Conservation (phyloP, 2,329 filamentous ascomycete species). For the Trichophaea hybrida region DNA sequence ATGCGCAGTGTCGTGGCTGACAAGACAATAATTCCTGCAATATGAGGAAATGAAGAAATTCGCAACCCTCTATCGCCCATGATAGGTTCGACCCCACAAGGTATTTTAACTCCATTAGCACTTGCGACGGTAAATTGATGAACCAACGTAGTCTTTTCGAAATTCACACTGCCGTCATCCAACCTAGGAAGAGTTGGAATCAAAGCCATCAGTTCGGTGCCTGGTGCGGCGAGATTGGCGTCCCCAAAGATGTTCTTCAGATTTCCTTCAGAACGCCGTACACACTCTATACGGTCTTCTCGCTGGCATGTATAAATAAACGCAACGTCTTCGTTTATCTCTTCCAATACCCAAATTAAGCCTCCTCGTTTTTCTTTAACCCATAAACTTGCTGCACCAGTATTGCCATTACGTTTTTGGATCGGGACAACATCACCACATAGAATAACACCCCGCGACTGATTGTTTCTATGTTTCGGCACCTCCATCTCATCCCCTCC, state of each 20-base stretch:
- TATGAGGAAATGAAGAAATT: conserved; percentile 89
- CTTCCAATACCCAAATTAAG: conserved; percentile 93
- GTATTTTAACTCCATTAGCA: conserved; percentile 62
- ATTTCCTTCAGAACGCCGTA: conserved; percentile 15
- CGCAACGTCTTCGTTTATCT: conserved; percentile 89
- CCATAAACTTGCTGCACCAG: conserved; percentile 89
- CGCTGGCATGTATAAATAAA: conserved; percentile 37
- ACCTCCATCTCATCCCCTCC: background rate
- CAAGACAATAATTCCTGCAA: conserved; percentile 89
- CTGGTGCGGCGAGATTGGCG: conserved; percentile 35
- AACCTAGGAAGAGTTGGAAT: conserved; percentile 71
- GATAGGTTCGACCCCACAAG: conserved; percentile 63
- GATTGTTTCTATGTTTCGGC: conserved; percentile 43
- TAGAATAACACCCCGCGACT: conserved; percentile 72
- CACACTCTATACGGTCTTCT: conserved; percentile 17
- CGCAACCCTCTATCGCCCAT: conserved; percentile 57
- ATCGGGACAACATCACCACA: conserved; percentile 98
- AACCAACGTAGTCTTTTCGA: conserved; percentile 54
- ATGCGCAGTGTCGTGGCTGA: conserved; percentile 65
- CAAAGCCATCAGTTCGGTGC: conserved; percentile 61
- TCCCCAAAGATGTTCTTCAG: conserved; percentile 57
- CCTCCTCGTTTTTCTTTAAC: conserved; percentile 93
- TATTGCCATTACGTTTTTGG: conserved; percentile 82
- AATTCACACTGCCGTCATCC: conserved; percentile 61
- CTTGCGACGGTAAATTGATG: conserved; percentile 79